Evolutionary conservation across 2,329 filamentous ascomycete genomes (phyloP).

Genomic region (Xylariaceae sp.): DNA sequence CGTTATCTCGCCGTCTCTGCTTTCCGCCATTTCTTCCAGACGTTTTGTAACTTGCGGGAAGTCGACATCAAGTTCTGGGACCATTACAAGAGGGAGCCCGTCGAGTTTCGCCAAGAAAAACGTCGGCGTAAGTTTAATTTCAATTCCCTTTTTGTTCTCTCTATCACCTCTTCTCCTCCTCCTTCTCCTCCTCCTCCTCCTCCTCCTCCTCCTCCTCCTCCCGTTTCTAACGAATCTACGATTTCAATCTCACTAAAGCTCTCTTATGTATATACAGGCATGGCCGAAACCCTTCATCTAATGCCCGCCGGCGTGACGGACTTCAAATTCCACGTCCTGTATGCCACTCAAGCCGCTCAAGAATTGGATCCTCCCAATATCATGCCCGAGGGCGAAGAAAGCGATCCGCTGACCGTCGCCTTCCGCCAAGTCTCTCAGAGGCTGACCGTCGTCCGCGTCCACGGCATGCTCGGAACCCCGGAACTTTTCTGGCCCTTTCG

Average conservation of each 20-base stretch:
- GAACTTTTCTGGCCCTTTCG: constrained; percentile 13
- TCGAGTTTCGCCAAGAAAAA: neutral
- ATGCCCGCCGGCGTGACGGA: constrained; percentile 1
- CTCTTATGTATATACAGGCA: constrained; percentile 5
- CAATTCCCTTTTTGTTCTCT: neutral
- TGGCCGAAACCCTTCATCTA: constrained; percentile 4
- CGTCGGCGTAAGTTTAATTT: constrained; percentile 10
- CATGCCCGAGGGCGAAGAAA: neutral
- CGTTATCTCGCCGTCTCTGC: too few species aligned
- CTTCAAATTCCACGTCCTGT: constrained; percentile 9
- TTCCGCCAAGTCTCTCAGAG: constrained; percentile 10
- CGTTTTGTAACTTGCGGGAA: neutral
- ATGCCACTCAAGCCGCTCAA: constrained; percentile 7
- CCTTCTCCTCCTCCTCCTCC: neutral
- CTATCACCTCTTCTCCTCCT: too few species aligned
- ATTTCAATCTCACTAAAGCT: neutral
- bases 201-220: neutral
- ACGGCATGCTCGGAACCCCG: constrained; percentile 13
- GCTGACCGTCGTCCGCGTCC: constrained; percentile 4
- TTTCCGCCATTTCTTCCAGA: too few species aligned
- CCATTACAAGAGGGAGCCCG: neutral
- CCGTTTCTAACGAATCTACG: too few species aligned
- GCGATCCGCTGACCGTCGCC: constrained; percentile 7
- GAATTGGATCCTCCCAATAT: neutral
- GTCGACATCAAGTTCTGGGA: constrained; percentile 10